These are phyloP conservation scores for Beauveria brongniartii DNA, from an alignment of 2,329 filamentous ascomycete species.

Conservation along the genomic window DNA sequence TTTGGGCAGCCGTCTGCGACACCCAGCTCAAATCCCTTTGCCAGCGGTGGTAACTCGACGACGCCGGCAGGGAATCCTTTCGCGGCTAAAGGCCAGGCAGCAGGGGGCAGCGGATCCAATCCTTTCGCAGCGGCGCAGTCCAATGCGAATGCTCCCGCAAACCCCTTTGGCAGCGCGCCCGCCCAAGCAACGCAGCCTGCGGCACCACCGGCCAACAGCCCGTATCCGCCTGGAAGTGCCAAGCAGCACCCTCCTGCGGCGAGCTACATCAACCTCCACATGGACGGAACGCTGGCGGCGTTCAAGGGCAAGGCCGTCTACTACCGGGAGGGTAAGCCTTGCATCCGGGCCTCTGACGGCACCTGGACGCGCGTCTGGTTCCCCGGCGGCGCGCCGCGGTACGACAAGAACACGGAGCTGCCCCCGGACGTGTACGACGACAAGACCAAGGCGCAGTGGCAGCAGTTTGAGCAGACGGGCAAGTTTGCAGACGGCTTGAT, in stretches of 20 bases:
- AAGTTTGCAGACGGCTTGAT: slow-evolving; percentile 63
- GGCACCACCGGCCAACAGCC: slow-evolving; percentile 20
- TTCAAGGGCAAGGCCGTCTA: slow-evolving; percentile 59
- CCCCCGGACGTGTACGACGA: slow-evolving; percentile 49
- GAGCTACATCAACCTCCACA: slow-evolving; percentile 34
- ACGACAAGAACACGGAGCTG: slow-evolving; percentile 56
- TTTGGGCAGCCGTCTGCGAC: slow-evolving; percentile 10
- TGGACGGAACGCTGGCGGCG: slow-evolving; percentile 38
- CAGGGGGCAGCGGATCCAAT: background rate
- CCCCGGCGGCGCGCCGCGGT: slow-evolving; percentile 58
- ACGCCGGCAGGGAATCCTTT: slow-evolving; percentile 19
- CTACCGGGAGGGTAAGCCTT: slow-evolving; percentile 45
- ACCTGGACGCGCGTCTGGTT: slow-evolving; percentile 63
- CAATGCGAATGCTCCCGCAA: slow-evolving; percentile 13
- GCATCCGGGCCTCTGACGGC: slow-evolving; percentile 42
- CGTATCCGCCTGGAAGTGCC: slow-evolving; percentile 36
- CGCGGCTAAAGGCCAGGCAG: slow-evolving; percentile 11
- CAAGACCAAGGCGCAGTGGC: slow-evolving; percentile 55
- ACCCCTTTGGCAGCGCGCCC: slow-evolving; percentile 17
- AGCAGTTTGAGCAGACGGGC: slow-evolving; percentile 55
- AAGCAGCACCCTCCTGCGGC: slow-evolving; percentile 36
- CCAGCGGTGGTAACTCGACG: background rate
- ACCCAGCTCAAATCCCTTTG: slow-evolving; percentile 2
- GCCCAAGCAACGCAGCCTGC: slow-evolving; percentile 6
- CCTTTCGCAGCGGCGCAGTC: slow-evolving; percentile 1